phyloP scores from a whole-genome alignment of 2,329 filamentous ascomycete genomes.

The Lojkania enalia region DNA sequence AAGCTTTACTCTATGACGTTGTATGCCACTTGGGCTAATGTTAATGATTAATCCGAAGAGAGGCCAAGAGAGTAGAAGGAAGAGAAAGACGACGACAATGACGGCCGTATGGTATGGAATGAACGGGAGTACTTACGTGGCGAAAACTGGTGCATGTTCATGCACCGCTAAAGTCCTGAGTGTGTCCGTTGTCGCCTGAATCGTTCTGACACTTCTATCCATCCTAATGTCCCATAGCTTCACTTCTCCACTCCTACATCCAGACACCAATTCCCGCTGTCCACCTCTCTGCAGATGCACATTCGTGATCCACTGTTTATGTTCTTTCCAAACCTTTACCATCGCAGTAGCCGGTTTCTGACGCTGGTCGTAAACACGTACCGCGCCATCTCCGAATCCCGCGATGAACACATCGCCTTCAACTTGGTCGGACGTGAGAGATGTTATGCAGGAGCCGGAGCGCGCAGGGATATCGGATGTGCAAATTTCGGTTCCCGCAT shows the following conservation, averaged over 20 bases:
- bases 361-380: conserved; percentile 91
- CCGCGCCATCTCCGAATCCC: conserved; percentile 92
- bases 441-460: conserved; percentile 93
- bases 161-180: conserved; percentile 88
- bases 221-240: conserved; percentile 95
- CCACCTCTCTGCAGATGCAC: conserved; percentile 97
- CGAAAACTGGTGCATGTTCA: conserved; percentile 95
- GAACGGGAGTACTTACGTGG: conserved; percentile 74
- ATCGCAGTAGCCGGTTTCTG: conserved; percentile 83
- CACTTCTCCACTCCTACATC: conserved; percentile 89
- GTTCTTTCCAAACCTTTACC: conserved; percentile 96
- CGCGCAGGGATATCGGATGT: conserved; percentile 90
- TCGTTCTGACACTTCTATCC: conserved; percentile 73
- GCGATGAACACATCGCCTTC: conserved; percentile 95
- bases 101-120: too few relatives aligned
- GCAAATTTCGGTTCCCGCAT: conserved; percentile 90
- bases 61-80: too few relatives aligned
- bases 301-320: conserved; percentile 92
- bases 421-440: conserved; percentile 94
- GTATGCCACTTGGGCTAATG: conserved; percentile 74
- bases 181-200: conserved; percentile 74
- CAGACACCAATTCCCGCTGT: conserved; percentile 85
- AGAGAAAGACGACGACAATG: too few relatives aligned
- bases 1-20: conserved; percentile 83
- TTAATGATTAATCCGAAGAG: too few relatives aligned